Evolutionary conservation across 768 basidiomycete genomes (phyloP), one percentile per base, ranked within the genome.

Genomic region (Thelephora ganbajun): DNA sequence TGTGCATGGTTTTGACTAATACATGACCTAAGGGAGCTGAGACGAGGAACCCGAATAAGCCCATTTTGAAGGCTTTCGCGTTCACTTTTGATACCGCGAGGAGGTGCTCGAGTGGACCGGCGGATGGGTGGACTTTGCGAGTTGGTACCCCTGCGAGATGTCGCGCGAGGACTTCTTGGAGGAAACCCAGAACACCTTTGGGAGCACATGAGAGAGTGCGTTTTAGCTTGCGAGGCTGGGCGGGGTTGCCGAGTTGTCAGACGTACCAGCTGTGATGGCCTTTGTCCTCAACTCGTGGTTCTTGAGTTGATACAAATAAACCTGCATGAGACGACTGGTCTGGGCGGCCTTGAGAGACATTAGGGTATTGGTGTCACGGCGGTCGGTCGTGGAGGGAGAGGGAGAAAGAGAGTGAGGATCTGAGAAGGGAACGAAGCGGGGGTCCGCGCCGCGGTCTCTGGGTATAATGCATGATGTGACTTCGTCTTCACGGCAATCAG

Each of bases 131-230:
- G 6, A 73, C 66, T 35, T 62, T 63, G 41, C 61, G 69, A 7
- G 70, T 65, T 6, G 82, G 79, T 42, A 78, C 58, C 34, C 79
- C 72, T 7, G 86, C 83, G 41, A 79, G 62, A 50, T 83, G 74
- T 50, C 79, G 82, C 13, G 82, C 85, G 23, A 91, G 73, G 35
- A 89, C 77, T 63, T 91, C 89, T 62, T 90, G 88, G 45, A 88
- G 61, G 61, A 69, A 70, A 45, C 61, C 64, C 35, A 71, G 61
- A 14, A 59, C 44, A 16, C 61, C 68, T 69, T 52, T 34, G 26
- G 36, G 44, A 45, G n/a, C 43, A 30, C 13, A 35, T 6, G 14
- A 20, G 23, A 12, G 36, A 41, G 35, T 33, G 19, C 20, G 33
- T 34, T 43, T 11, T 22, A 13, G 35, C 14, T 22, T 13, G 12